Evolutionary conservation across 768 basidiomycete genomes (phyloP).

Genomic region (Suillus americanus): DNA sequence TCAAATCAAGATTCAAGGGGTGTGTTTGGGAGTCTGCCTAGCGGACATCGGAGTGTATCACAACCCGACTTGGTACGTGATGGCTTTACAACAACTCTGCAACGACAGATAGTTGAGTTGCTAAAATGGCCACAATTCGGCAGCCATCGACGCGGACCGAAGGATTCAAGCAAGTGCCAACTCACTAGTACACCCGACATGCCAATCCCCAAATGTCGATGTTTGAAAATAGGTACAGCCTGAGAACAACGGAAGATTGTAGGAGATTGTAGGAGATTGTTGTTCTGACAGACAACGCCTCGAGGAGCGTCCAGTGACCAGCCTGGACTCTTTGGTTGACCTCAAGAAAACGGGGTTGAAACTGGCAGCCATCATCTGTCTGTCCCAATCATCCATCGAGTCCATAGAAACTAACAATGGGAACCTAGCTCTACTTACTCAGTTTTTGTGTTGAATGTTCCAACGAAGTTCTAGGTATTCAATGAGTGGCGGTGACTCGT

Average conservation of each 20-base stretch:
- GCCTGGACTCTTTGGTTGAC: background rate
- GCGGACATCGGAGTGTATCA: background rate
- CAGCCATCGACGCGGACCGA: background rate
- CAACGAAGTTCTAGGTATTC: no score
- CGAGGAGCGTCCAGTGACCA: background rate
- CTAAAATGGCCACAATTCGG: background rate
- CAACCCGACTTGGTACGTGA: background rate
- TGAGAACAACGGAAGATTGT: background rate
- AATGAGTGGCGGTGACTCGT: no score
- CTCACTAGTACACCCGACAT: background rate
- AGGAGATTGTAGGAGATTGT: background rate
- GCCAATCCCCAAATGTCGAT: background rate
- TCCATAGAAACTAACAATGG: background rate
- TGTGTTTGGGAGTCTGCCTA: background rate
- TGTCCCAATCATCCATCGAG: background rate
- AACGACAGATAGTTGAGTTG: background rate
- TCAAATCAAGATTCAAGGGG: background rate
- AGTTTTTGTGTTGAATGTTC: no score
- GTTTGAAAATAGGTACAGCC: background rate
- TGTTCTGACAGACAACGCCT: background rate
- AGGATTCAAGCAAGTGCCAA: background rate
- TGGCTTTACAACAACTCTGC: background rate
- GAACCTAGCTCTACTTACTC: no score
- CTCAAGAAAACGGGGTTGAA: background rate
- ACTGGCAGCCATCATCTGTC: background rate